phyloP scores from a whole-genome alignment of 257 asterid species.

The Henckelia pumila region DNA sequence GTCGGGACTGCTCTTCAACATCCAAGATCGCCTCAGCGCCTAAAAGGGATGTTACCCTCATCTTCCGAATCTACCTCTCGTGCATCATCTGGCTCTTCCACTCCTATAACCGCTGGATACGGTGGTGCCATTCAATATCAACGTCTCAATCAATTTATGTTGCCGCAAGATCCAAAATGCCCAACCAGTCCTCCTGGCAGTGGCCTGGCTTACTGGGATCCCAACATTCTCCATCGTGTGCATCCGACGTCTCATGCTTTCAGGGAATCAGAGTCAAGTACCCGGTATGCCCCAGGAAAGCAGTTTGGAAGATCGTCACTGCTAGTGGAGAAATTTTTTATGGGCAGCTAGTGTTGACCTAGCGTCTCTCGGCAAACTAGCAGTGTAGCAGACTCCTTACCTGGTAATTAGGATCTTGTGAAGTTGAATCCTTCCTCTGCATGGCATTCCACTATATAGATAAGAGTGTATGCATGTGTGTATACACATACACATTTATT shows the following conservation, averaged over 20 bases:
- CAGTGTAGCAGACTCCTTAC: slow-evolving; percentile 66
- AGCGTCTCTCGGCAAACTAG: slow-evolving; percentile 76
- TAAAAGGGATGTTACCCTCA: slow-evolving; percentile 84
- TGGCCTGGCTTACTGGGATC: slow-evolving; percentile 68
- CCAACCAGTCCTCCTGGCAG: slow-evolving; percentile 38
- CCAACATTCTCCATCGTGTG: slow-evolving; percentile 62
- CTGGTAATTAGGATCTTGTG: slow-evolving; percentile 51
- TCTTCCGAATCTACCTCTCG: slow-evolving; percentile 92
- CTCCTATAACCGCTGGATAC: slow-evolving; percentile 72
- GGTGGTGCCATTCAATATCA: slow-evolving; percentile 63
- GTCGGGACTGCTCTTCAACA: slow-evolving; percentile 75
- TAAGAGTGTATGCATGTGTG: slow-evolving; percentile 32
- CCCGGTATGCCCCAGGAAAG: slow-evolving; percentile 50
- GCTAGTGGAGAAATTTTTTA: slow-evolving; percentile 49
- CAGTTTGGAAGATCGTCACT: slow-evolving; percentile 46
- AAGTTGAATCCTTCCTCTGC: slow-evolving; percentile 55
- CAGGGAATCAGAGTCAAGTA: slow-evolving; percentile 53
- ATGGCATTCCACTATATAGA: slow-evolving; percentile 42
- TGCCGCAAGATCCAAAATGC: slow-evolving; percentile 61
- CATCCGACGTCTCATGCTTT: slow-evolving; percentile 62
- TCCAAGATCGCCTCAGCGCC: slow-evolving; percentile 85
- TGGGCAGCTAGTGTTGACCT: slow-evolving; percentile 66
- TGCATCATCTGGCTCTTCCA: slow-evolving; percentile 88
- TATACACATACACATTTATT: no score
- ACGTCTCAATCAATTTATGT: slow-evolving; percentile 47